Evolutionary conservation across 1,284 basidiomycete genomes (phyloP).

Genomic region (Heliocybe sulcata): DNA sequence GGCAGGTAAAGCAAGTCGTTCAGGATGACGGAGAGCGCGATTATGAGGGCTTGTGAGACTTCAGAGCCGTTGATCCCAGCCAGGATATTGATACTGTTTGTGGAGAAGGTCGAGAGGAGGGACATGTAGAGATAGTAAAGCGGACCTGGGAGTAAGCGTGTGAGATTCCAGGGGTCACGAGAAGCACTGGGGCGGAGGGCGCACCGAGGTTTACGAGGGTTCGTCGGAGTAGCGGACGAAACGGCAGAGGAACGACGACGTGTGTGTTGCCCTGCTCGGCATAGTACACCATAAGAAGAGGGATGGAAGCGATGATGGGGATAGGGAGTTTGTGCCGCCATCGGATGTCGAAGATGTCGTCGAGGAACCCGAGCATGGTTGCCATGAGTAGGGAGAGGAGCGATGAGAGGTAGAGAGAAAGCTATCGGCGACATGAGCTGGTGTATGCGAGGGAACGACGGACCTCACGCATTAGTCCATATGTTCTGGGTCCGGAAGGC

Average conservation of each 20-base stretch:
- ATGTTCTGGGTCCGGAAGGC: too few relatives aligned
- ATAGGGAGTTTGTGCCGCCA: constrained; percentile 99
- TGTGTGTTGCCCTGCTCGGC: constrained; percentile 90
- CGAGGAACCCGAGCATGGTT: constrained; percentile 91
- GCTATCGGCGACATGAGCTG: constrained; percentile 30
- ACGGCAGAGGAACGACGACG: constrained; percentile 87
- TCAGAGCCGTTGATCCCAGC: constrained; percentile 98
- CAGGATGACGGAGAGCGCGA: constrained; percentile 82
- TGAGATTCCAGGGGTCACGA: constrained; percentile 6
- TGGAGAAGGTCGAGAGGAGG: constrained; percentile 92
- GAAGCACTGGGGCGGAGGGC: constrained; percentile 14
- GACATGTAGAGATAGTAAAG: constrained; percentile 98
- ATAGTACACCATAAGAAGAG: constrained; percentile 93
- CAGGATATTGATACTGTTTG: constrained; percentile 98
- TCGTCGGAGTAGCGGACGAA: constrained; percentile 65
- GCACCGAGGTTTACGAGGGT: constrained; percentile 80
- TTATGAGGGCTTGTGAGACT: constrained; percentile 89
- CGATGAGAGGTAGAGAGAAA: constrained; percentile 90
- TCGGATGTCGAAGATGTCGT: constrained; percentile 97
- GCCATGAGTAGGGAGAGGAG: constrained; percentile 88
- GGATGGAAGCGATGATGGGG: constrained; percentile 91
- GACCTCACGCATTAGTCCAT: too few relatives aligned
- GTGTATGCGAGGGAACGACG: too few relatives aligned
- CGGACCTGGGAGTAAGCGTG: constrained; percentile 49
- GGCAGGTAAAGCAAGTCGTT: constrained; percentile 94